phyloP scores from a whole-genome alignment of 2,329 filamentous ascomycete genomes.

The Cercospora janseana region DNA sequence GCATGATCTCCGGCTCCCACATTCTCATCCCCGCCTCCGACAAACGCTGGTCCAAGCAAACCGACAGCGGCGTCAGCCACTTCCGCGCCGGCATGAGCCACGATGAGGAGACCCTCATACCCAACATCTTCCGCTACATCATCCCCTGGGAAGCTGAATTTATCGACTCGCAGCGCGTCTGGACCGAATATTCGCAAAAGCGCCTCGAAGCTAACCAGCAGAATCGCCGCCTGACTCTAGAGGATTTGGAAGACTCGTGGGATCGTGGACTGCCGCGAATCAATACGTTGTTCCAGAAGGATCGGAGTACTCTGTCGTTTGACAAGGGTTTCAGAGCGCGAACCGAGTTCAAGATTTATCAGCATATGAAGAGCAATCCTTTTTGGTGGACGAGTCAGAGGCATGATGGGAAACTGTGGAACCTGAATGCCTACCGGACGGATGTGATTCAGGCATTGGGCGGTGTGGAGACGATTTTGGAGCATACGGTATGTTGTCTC shows the following conservation, averaged over 20 bases:
- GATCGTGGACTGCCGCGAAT: conserved; percentile 95
- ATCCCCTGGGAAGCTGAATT: conserved; percentile 99
- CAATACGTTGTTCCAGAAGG: conserved; percentile 98
- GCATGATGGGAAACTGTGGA: conserved; percentile 97
- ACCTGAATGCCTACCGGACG: conserved; percentile 73
- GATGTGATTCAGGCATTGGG: conserved; percentile 95
- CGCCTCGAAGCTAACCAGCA: conserved; percentile 95
- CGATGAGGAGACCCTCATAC: conserved; percentile 94
- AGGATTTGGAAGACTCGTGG: conserved; percentile 98
- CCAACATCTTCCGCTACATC: conserved; percentile 99
- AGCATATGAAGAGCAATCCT: conserved; percentile 98
- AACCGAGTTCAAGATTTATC: conserved; percentile 97
- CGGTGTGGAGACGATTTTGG: conserved; percentile 95
- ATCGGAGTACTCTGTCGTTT: conserved; percentile 92
- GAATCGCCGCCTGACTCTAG: conserved; percentile 87
- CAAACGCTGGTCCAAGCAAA: conserved; percentile 98
- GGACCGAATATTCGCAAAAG: conserved; percentile 99
- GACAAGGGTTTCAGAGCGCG: conserved; percentile 96
- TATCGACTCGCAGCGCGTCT: conserved; percentile 96
- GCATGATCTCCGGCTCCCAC: conserved; percentile 98
- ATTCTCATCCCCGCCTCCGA: conserved; percentile 96
- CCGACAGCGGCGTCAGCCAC: conserved; percentile 93
- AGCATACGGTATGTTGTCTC: conserved; percentile 53
- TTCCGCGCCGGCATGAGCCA: conserved; percentile 98
- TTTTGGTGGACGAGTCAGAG: conserved; percentile 99